Evolutionary conservation across 1,139 yeast species (phyloP).

Genomic region (Blastobotrys apis): DNA sequence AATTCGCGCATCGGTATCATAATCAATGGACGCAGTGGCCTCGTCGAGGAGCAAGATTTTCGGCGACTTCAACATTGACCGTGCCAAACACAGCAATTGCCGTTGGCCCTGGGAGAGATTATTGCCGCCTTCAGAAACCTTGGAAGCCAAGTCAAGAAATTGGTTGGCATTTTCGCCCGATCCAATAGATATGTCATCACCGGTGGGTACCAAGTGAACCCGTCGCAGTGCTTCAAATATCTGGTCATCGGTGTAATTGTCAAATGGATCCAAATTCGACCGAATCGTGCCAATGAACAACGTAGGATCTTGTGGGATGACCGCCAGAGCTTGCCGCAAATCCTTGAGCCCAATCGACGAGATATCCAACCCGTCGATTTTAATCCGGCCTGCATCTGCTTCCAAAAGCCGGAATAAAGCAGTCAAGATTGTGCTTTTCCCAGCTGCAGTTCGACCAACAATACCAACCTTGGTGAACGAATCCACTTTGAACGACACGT

Average conservation of each 20-base stretch:
- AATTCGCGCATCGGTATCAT: slow-evolving; percentile 84
- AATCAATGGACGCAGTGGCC: slow-evolving; percentile 95
- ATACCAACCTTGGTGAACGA: slow-evolving; percentile 83
- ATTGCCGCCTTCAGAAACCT: slow-evolving; percentile 84
- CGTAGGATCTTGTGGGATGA: slow-evolving; percentile 94
- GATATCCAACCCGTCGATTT: slow-evolving; percentile 88
- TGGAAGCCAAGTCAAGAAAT: slow-evolving; percentile 62
- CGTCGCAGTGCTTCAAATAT: slow-evolving; percentile 83
- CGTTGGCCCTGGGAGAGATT: slow-evolving; percentile 96
- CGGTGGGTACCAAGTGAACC: slow-evolving; percentile 61
- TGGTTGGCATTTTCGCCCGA: slow-evolving; percentile 66
- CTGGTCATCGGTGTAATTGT: slow-evolving; percentile 61
- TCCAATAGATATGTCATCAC: slow-evolving; percentile 1
- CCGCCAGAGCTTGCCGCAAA: slow-evolving; percentile 79
- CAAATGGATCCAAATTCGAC: slow-evolving; percentile 77
- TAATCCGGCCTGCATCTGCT: slow-evolving; percentile 78
- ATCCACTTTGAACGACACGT: slow-evolving; percentile 72
- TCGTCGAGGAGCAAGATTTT: slow-evolving; percentile 86
- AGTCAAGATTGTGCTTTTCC: slow-evolving; percentile 92
- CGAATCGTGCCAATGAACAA: slow-evolving; percentile 81
- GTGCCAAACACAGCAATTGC: slow-evolving; percentile 86
- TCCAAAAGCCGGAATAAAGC: slow-evolving; percentile 91
- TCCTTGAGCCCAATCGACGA: slow-evolving; percentile 76
- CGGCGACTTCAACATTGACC: slow-evolving; percentile 82
- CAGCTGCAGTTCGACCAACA: slow-evolving; percentile 98